Conservation (phyloP, 768 basidiomycete species). For the Terana coerulea region DNA sequence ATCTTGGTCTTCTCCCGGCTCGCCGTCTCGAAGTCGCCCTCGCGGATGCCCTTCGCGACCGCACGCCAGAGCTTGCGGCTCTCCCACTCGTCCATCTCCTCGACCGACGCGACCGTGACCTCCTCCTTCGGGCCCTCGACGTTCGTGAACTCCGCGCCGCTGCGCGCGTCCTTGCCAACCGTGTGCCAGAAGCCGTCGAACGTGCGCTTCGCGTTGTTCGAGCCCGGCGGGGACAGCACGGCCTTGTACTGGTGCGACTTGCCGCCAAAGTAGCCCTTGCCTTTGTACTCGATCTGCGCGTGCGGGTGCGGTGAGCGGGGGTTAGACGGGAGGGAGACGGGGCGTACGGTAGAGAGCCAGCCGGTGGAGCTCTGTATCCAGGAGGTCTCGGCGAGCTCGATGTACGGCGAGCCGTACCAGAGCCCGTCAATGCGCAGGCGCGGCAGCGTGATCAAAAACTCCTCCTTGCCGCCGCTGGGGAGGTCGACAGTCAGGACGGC, state of each 20-base stretch:
- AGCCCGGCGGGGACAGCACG: conserved; percentile 48
- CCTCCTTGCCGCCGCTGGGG: conserved; percentile 52
- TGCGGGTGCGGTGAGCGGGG: neutral
- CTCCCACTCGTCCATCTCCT: conserved; percentile 78
- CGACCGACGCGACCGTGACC: conserved; percentile 57
- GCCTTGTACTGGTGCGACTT: conserved; percentile 95
- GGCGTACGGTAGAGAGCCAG: conserved; percentile 47
- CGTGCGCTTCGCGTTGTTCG: conserved; percentile 37
- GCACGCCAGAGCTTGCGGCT: conserved; percentile 79
- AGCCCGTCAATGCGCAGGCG: conserved; percentile 90
- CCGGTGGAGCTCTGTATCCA: conserved; percentile 72
- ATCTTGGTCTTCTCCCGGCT: conserved; percentile 85
- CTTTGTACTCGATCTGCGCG: conserved; percentile 82
- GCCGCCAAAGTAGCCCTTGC: conserved; percentile 93
- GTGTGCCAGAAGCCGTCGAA: conserved; percentile 85
- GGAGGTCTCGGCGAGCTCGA: conserved; percentile 81
- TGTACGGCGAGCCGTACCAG: conserved; percentile 88
- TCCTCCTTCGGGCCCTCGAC: conserved; percentile 72
- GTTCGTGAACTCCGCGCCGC: conserved; percentile 66
- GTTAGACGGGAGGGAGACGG: neutral
- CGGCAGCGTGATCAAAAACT: conserved; percentile 90
- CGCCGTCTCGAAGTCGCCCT: conserved; percentile 90
- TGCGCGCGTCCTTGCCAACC: conserved; percentile 49
- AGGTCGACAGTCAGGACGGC: conserved; percentile 72
- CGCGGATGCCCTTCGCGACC: conserved; percentile 88